These are phyloP conservation scores for Selaginella tamariscina DNA, from an alignment of 75 land plant genomes.

Conservation along the genomic window DNA sequence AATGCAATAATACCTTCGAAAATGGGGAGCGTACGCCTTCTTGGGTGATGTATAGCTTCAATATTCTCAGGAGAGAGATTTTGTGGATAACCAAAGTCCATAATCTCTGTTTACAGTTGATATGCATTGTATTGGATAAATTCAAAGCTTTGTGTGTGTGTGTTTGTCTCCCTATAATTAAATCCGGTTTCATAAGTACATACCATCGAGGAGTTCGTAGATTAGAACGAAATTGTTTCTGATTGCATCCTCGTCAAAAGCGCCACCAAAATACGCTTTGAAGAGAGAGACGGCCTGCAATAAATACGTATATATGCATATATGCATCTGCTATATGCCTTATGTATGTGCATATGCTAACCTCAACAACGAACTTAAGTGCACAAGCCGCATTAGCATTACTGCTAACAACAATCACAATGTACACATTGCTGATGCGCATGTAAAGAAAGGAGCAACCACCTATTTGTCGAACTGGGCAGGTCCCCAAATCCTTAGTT, in stretches of 20 bases:
- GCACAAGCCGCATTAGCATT: constrained; percentile 99
- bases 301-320: too few relatives aligned
- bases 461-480: constrained; percentile 95
- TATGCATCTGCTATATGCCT: too few relatives aligned
- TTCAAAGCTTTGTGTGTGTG: too few relatives aligned
- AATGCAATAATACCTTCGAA: constrained; percentile 58
- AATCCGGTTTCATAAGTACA: too few relatives aligned
- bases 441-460: constrained; percentile 98
- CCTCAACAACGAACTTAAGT: constrained; percentile 97
- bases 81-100: constrained; percentile 99
- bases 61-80: constrained; percentile 96
- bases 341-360: constrained; percentile 5
- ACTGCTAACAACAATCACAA: constrained; percentile 97
- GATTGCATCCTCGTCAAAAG: constrained; percentile 98
- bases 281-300: constrained; percentile 83
- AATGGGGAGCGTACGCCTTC: constrained; percentile 99
- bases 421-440: constrained; percentile 99
- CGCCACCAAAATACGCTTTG: constrained; percentile 97
- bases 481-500: constrained; percentile 94
- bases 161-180: too few relatives aligned
- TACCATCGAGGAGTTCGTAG: constrained; percentile 99
- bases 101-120: constrained; percentile 51
- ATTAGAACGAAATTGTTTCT: constrained; percentile 98
- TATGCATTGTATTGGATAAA: too few relatives aligned
- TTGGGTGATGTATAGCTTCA: constrained; percentile 94